These are phyloP conservation scores for Tolypocladium nubicola DNA, from an alignment of 2,329 filamentous ascomycete genomes.

Conservation along the genomic window DNA sequence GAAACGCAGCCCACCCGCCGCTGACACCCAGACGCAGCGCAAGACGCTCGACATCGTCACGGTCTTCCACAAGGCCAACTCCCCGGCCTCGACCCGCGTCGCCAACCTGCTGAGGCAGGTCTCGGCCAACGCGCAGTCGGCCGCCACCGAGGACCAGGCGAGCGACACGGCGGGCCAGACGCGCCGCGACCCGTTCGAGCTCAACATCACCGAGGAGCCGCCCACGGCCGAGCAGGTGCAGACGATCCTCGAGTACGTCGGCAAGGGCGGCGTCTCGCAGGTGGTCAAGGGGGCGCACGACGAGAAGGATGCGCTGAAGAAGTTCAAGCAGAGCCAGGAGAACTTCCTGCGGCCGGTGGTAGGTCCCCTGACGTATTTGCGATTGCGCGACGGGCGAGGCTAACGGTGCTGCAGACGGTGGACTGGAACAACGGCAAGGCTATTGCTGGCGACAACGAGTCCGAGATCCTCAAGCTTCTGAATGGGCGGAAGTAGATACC, in stretches of 20 bases:
- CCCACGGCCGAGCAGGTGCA: conserved; percentile 77
- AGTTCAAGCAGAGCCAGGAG: conserved; percentile 58
- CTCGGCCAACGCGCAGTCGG: conserved; percentile 55
- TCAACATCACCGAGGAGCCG: conserved; percentile 69
- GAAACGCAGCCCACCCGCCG: not conserved
- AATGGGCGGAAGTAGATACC: conserved; percentile 36
- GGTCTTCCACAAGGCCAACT: conserved; percentile 81
- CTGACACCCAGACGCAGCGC: conserved; percentile 35
- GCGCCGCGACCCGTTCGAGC: conserved; percentile 63
- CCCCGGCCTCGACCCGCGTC: conserved; percentile 61
- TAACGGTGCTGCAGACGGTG: conserved; percentile 41
- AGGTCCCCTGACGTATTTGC: conserved; percentile 23
- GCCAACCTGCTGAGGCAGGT: conserved; percentile 71
- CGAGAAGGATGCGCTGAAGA: conserved; percentile 68
- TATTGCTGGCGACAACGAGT: conserved; percentile 68
- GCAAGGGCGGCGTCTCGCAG: conserved; percentile 43
- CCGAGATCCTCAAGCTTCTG: conserved; percentile 78
- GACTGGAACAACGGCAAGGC: conserved; percentile 92
- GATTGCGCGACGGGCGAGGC: not conserved
- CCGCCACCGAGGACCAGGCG: conserved; percentile 65
- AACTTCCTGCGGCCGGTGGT: conserved; percentile 71
- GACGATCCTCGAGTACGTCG: conserved; percentile 77
- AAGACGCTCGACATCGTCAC: conserved; percentile 86
- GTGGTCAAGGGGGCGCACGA: conserved; percentile 66
- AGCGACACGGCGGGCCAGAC: conserved; percentile 53